A percentile compares a stretch with the other conserved stretches of the same genome.
phyloP scores from a whole-genome alignment of 2,329 filamentous ascomycete species.

The Orbilia brochopaga region DNA sequence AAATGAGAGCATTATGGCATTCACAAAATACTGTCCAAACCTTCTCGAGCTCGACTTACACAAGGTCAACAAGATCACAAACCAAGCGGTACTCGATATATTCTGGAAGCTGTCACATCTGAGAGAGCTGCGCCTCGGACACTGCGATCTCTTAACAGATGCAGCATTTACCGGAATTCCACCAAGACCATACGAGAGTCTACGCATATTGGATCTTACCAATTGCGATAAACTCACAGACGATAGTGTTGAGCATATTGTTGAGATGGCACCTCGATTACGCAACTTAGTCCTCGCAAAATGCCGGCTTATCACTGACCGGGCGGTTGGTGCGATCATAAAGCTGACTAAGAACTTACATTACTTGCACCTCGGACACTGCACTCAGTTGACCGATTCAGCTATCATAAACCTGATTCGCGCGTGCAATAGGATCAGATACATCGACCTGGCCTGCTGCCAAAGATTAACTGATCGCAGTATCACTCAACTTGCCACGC shows the following conservation, averaged over 20 bases:
- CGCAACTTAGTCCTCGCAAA: slow-evolving; percentile 94
- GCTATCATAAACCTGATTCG: slow-evolving; percentile 84
- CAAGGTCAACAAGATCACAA: slow-evolving; percentile 79
- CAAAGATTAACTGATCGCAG: slow-evolving; percentile 84
- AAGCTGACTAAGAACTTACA: slow-evolving; percentile 93
- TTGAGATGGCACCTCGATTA: slow-evolving; percentile 81
- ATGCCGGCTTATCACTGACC: slow-evolving; percentile 89
- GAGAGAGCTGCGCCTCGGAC: slow-evolving; percentile 86
- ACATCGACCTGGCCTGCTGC: slow-evolving; percentile 98
- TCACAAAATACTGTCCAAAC: slow-evolving; percentile 85
- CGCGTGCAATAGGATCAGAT: slow-evolving; percentile 88
- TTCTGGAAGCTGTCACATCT: slow-evolving; percentile 78
- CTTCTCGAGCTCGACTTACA: slow-evolving; percentile 96
- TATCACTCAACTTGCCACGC: slow-evolving; percentile 78
- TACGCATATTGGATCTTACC: slow-evolving; percentile 91
- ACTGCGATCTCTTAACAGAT: slow-evolving; percentile 84
- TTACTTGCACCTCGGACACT: slow-evolving; percentile 95
- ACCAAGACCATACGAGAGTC: slow-evolving; percentile 76
- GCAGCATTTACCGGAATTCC: slow-evolving; percentile 80
- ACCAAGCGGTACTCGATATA: slow-evolving; percentile 80
- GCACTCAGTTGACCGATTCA: slow-evolving; percentile 84
- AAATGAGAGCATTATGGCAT: slow-evolving; percentile 79
- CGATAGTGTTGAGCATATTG: slow-evolving; percentile 84
- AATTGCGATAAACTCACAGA: slow-evolving; percentile 85
- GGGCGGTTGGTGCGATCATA: slow-evolving; percentile 78